Evolutionary conservation across 257 asterid genomes (phyloP), one percentile per base, ranked within the genome.

Genomic region (Prunella vulgaris): DNA sequence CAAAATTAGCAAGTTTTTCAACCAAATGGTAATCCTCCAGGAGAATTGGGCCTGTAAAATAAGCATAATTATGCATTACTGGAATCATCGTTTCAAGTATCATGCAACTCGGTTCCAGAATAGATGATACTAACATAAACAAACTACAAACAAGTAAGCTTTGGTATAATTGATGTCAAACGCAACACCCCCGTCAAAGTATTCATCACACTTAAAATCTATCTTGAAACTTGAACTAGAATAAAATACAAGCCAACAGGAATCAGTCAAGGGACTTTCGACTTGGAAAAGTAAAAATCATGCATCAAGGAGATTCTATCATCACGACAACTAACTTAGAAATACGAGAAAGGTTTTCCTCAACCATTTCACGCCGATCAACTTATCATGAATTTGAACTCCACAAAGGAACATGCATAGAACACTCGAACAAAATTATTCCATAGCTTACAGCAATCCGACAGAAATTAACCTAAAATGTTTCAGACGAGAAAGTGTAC

Each of bases 21-120:
- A 93, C 70, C 88, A 93, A 76, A 70, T 90, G 99, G 74, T 93
- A 93, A 76, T 93, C 99, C 72, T 93, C 99, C 0, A 90, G 96
- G 46, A 93, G 95, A 68, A 93, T 80, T n/a, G 99, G 99, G 10
- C 96, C 98, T 92, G 72, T 15, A 46, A 75, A 32, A 38, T 25
- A 21, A 38, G 14, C 33, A 22, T 14, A 44, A 42, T 20, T 28
- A 65, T 13, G 18, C 10, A 53, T 60, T 49, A 70, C 2, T 32
- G 60, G 25, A 44, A 30, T 5, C 57, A 64, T 60, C 66, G 14
- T 52, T 40, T 40, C 68, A 52, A 37, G n/a, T 48, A n/a, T 30
- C 56, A 13, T 4, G 22, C 24, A 27, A 25, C 63, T 33, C 5
- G 13, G 7, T 15, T 0, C 49, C 64, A 64, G 30, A 52, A 51